Evolutionary conservation across 1,284 basidiomycete genomes (phyloP).

Genomic region (Ustilago curta): DNA sequence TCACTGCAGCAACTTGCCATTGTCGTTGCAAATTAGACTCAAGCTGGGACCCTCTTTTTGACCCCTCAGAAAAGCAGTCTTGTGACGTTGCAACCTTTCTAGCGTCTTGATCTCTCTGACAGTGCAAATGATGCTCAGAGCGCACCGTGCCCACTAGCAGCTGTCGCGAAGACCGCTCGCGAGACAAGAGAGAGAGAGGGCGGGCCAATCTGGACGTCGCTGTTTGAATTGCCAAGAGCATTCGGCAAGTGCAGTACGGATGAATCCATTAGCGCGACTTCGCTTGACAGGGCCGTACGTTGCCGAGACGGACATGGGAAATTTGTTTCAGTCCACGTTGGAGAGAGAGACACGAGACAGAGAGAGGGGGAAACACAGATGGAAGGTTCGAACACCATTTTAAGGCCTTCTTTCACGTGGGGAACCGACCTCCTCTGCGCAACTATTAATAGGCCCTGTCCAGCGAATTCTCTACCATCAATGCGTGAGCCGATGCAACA

Average conservation of each 20-base stretch:
- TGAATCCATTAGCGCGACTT: not conserved
- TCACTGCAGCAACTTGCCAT: not conserved
- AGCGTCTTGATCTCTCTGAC: not conserved
- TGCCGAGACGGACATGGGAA: constrained; percentile 14
- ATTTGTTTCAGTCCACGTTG: not conserved
- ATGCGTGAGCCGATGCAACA: not conserved
- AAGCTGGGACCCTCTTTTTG: constrained; percentile 10
- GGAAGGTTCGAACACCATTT: not conserved
- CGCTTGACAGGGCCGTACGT: not conserved
- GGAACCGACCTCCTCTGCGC: not conserved
- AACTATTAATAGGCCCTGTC: not conserved
- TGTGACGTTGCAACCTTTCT: not conserved
- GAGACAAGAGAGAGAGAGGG: not conserved
- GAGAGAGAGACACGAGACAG: too few relatives aligned
- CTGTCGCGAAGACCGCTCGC: not conserved
- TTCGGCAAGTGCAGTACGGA: not conserved
- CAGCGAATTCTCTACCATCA: too few relatives aligned
- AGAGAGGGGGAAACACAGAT: not conserved
- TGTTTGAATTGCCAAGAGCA: constrained; percentile 6
- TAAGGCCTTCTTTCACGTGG: constrained; percentile 1
- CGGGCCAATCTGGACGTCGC: constrained; percentile 1
- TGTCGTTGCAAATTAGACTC: not conserved
- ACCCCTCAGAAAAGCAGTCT: constrained; percentile 1
- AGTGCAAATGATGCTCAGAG: not conserved
- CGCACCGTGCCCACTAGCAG: not conserved